Evolutionary conservation across 352 stramenopile species (phyloP), one percentile per base, ranked within the genome.

Genomic region (Phytophthora capsici): DNA sequence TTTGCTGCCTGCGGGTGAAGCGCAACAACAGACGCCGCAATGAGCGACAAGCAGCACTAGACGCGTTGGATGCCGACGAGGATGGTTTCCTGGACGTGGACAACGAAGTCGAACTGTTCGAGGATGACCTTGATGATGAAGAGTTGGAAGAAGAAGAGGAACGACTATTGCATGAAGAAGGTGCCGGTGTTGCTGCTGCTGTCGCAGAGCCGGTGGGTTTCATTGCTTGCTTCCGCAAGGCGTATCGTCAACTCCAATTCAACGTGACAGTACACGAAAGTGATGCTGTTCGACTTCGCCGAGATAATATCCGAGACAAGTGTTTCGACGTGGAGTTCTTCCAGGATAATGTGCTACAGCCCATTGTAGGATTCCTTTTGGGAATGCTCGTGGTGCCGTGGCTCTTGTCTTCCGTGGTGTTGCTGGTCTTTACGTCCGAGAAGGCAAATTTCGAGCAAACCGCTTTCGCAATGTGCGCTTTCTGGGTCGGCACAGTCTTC

Each of bases 261-360:
- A 89, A 80, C 36, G 60, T 93, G n/a, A 73, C 65, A 13, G 73
- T 94, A 25, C 84, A 93, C 53, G 84, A 94, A 46, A 87, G 80
- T 56, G 82, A 93, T 34, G 74, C 64, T 37, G 36, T 91, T 44
- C 84, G 83, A 2, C 62, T 93, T 19, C 80, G 78, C 3, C 55
- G 59, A 7, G 82, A 93, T 51, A 80, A 81, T 53, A 78, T 96
- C 28, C 61, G 63, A 3, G 73, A 88, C 25, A 75, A 79, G 45
- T 94, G 88, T 51, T 93, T 96, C 26, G 86, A 96, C 51, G 70
- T 86, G 22, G 51, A 63, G 16, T 77, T 81, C 44, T 94, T 96
- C 55, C 75, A 83, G 53, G 49, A 76, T 22, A 71, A 80, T 2
- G 84, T 96, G 34, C 66, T 96, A 45, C 67, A 74, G 20, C 86